Conservation (phyloP, 805 yeast genomes). For the Wickerhamiella alocasiicola region DNA sequence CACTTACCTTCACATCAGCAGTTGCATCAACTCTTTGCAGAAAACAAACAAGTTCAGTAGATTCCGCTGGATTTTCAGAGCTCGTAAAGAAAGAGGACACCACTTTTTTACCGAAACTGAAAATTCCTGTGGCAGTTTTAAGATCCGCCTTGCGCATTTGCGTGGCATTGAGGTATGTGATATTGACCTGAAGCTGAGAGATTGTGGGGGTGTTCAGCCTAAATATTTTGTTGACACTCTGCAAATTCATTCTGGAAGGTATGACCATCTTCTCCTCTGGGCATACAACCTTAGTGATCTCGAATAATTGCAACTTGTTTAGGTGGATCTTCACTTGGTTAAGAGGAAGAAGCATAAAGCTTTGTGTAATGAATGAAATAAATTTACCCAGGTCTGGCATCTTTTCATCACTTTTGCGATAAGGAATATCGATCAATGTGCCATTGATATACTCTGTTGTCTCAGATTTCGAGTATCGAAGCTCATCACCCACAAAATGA, state of each 20-base stretch:
- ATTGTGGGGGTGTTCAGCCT: constrained; percentile 18
- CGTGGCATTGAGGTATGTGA: constrained; percentile 28
- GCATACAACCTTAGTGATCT: constrained; percentile 21
- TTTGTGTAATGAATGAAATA: constrained; percentile 30
- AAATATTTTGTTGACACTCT: constrained; percentile 23
- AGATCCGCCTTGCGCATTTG: constrained; percentile 23
- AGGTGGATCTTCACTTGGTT: constrained; percentile 23
- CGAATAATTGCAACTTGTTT: constrained; percentile 22
- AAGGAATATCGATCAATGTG: constrained; percentile 31
- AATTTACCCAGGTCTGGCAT: constrained; percentile 28
- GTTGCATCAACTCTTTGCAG: constrained; percentile 26
- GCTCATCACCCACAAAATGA: constrained; percentile 29
- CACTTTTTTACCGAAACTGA: constrained; percentile 25
- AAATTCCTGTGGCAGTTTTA: constrained; percentile 16
- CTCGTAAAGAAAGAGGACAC: constrained; percentile 22
- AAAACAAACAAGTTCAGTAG: constrained; percentile 23
- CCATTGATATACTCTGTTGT: constrained; percentile 21
- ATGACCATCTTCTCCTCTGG: constrained; percentile 17
- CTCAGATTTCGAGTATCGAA: constrained; percentile 24
- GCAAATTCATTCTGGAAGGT: constrained; percentile 20
- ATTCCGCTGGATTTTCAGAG: constrained; percentile 25
- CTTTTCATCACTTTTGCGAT: constrained; percentile 18
- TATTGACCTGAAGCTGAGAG: constrained; percentile 23
- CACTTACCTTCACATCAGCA: constrained; percentile 24
- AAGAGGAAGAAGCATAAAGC: constrained; percentile 28